Evolutionary conservation across 192 early-diverging fungal genomes (phyloP).

Genomic region (Lobosporangium transversale): DNA sequence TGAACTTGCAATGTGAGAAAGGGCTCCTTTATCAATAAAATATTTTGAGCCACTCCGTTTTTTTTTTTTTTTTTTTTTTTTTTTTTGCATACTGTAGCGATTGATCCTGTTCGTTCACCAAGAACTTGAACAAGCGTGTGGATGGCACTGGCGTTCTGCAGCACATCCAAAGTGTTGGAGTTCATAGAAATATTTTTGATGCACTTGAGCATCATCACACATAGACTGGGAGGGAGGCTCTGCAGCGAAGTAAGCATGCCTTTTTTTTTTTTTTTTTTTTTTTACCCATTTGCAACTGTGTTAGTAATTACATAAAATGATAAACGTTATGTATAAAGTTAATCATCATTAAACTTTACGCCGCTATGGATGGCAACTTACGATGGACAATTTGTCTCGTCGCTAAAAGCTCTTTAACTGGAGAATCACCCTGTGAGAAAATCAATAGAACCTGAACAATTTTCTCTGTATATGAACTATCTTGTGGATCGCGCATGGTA

Average conservation of each 20-base stretch:
- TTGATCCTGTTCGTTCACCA: slow-evolving; percentile 22
- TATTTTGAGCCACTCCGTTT: no score
- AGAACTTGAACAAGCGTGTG: slow-evolving; percentile 59
- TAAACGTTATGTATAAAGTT: no score
- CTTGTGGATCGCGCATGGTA: slow-evolving; percentile 53
- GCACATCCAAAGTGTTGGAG: slow-evolving; percentile 60
- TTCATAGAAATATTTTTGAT: slow-evolving; percentile 72
- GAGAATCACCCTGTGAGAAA: slow-evolving; percentile 65
- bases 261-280: no score
- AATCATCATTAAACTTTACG: no score
- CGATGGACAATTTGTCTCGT: slow-evolving; percentile 52
- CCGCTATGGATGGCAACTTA: no score
- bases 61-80: no score
- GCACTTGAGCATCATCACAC: slow-evolving; percentile 64
- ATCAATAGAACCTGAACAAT: slow-evolving; percentile 63
- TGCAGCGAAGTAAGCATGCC: slow-evolving; percentile 59
- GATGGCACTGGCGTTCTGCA: slow-evolving; percentile 61
- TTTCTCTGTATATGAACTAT: slow-evolving; percentile 47
- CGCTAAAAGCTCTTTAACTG: slow-evolving; percentile 64
- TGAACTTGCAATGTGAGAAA: no score
- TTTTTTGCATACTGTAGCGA: slow-evolving; percentile 30
- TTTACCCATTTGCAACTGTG: no score
- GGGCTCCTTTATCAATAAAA: no score
- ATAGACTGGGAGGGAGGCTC: slow-evolving; percentile 41
- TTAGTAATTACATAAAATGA: no score